Evolutionary conservation across 108 stramenopile genomes (phyloP), one percentile per base, ranked within the genome.

Genomic region (Nitzschia putrida): DNA sequence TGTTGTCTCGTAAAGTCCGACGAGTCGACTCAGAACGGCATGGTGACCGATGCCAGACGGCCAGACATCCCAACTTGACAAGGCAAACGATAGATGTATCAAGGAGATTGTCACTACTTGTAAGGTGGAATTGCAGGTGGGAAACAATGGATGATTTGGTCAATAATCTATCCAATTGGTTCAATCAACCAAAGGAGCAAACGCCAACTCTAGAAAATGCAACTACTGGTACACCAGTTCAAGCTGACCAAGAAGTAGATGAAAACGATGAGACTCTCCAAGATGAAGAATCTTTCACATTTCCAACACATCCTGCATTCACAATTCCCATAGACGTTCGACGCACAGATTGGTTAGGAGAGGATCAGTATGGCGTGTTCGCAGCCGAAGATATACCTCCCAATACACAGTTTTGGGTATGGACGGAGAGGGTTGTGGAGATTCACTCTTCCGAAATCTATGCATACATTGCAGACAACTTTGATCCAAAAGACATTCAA

Each of bases 301-400:
- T 73, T 57, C 64, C 72, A 20, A 73, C 72, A n/a, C 63, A 57
- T 44, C 38, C 72, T 18, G 63, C 72, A 41, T 73, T 64, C 26
- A 54, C 64, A 3, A 50, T 73, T 57, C 72, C 72, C 6, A 64
- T 73, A 16, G 72, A 65, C 34, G 57, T 73, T 26, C 25, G 38
- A 73, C 53, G 38, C 7, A 68, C 67, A 1, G 22, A 43, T 24
- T 40, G 25, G 9, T 44, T 57, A 21, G 73, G 73, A 14, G 21
- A 59, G 16, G 59, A 57, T 43, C 66, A 74, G 14, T 66, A 43
- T 38, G 73, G 73, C 1, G 66, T 74, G 37, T 74, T 68, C 68
- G 68, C 74, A 12, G 40, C 40, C 16, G 42, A 61, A 47, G 59
- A 68, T 61, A 76, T 76, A 47, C 60, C 74, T 41, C 25, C 58